A percentile compares a stretch with the other conserved stretches of the same genome.
Conservation (phyloP, 2,329 filamentous ascomycete genomes). For the Alternaria brassicae region DNA sequence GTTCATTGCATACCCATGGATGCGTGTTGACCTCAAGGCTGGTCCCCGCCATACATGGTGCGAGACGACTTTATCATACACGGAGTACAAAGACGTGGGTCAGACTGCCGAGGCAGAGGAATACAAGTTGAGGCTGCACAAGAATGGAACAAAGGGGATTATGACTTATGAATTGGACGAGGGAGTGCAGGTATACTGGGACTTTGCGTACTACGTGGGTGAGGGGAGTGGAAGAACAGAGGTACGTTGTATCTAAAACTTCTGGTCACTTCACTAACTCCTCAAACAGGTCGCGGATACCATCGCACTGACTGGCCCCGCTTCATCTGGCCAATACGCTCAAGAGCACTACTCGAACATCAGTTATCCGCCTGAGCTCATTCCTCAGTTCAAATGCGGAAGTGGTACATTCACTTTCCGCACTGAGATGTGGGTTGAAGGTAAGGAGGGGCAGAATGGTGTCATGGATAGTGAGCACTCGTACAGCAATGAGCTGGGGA, state of each 20-base stretch:
- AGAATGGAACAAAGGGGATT: conserved; percentile 27
- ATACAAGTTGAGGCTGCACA: conserved; percentile 28
- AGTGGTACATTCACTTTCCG: conserved; percentile 19
- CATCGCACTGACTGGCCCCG: conserved; percentile 14
- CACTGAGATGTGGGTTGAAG: conserved; percentile 21
- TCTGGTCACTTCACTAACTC: background rate
- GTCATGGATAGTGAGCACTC: conserved; percentile 17
- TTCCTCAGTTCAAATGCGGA: conserved; percentile 19
- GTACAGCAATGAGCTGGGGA: conserved; percentile 4
- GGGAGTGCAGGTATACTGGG: conserved; percentile 20
- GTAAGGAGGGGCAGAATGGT: conserved; percentile 17
- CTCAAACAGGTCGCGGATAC: conserved; percentile 17
- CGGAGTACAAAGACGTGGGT: conserved; percentile 10
- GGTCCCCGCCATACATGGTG: conserved; percentile 24
- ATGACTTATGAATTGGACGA: conserved; percentile 24
- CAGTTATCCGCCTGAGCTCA: conserved; percentile 8
- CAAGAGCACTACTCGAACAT: conserved; percentile 10
- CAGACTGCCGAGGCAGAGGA: conserved; percentile 3
- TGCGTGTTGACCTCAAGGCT: conserved; percentile 13
- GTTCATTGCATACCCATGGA: conserved; percentile 26
- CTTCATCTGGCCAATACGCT: conserved; percentile 9
- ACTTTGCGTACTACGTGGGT: conserved; percentile 22
- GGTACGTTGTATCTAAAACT: background rate
- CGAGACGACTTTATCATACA: conserved; percentile 27
- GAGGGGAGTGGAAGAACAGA: conserved; percentile 8